These are phyloP conservation scores for Vickermania ingenoplastis DNA, from an alignment of 208 protist species.

Conservation along the genomic window DNA sequence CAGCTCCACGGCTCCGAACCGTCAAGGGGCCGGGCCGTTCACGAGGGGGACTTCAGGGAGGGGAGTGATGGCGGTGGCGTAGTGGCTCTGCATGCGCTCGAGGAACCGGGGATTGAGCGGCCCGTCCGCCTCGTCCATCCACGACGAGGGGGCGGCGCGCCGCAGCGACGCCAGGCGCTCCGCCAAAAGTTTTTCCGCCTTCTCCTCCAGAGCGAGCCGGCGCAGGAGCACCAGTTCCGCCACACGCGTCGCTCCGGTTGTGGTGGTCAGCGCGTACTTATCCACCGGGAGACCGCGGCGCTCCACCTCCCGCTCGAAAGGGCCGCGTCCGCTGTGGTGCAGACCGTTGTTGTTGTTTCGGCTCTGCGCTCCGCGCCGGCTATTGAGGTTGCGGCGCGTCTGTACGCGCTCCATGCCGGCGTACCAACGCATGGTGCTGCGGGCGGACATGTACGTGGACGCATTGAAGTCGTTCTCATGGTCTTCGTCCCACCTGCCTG, in stretches of 20 bases:
- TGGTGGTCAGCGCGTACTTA: constrained; percentile 83
- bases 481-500: constrained; percentile 84
- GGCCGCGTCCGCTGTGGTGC: constrained; percentile 72
- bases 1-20: too few species aligned
- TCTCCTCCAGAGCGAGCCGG: constrained; percentile 60
- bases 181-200: constrained; percentile 33
- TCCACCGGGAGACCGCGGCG: constrained; percentile 60
- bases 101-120: constrained; percentile 83
- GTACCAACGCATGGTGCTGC: constrained; percentile 79
- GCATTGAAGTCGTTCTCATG: constrained; percentile 86
- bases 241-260: constrained; percentile 65
- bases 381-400: constrained; percentile 53
- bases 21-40: too few species aligned
- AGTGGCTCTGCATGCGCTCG: constrained; percentile 59
- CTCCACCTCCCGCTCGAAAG: constrained; percentile 84
- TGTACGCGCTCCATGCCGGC: constrained; percentile 73
- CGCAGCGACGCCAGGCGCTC: constrained; percentile 20
- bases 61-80: constrained; percentile 50
- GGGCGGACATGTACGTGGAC: constrained; percentile 64
- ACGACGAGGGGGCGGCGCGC: constrained; percentile 39
- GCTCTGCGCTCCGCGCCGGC: constrained; percentile 57
- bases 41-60: constrained; percentile 48
- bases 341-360: constrained; percentile 82
- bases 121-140: constrained; percentile 75
- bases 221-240: constrained; percentile 80